These are phyloP conservation scores for Chlorella vulgaris DNA, from an alignment of 139 green algal genomes.

Conservation along the genomic window DNA sequence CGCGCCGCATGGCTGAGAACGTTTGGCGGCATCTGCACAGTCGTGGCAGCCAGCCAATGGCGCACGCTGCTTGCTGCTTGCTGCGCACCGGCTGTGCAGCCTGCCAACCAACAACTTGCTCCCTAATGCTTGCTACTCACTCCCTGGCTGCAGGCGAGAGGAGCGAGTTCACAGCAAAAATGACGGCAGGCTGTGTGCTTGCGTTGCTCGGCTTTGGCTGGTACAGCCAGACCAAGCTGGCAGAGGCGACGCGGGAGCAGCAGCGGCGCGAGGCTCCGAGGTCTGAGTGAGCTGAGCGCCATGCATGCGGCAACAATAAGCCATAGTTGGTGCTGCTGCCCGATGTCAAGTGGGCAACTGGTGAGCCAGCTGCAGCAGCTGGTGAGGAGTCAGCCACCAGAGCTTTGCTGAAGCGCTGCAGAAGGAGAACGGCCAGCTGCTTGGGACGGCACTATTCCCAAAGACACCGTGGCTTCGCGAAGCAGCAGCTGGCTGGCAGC, in stretches of 20 bases:
- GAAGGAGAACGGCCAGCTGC: too few species aligned
- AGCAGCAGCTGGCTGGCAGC: too few species aligned
- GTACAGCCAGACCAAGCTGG: background rate
- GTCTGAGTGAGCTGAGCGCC: background rate
- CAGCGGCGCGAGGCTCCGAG: background rate
- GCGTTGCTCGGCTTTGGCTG: background rate
- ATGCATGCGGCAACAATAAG: background rate
- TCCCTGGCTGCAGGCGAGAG: background rate
- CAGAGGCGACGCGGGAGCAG: background rate
- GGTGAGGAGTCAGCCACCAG: too few species aligned
- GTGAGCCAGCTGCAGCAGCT: background rate
- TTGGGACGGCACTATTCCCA: too few species aligned
- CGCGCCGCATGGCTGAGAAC: too few species aligned
- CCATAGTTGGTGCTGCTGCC: background rate
- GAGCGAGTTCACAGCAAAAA: background rate
- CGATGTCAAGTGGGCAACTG: background rate
- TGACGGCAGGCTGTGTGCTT: background rate
- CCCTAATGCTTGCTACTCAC: too few species aligned
- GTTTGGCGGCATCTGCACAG: too few species aligned
- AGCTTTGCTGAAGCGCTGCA: too few species aligned
- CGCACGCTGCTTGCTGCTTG: too few species aligned
- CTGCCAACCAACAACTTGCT: too few species aligned
- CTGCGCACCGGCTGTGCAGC: background rate
- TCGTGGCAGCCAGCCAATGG: too few species aligned
- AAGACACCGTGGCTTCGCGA: too few species aligned